These are phyloP conservation scores for Rhizopogon roseolus DNA, from an alignment of 768 basidiomycete genomes.

Conservation along the genomic window DNA sequence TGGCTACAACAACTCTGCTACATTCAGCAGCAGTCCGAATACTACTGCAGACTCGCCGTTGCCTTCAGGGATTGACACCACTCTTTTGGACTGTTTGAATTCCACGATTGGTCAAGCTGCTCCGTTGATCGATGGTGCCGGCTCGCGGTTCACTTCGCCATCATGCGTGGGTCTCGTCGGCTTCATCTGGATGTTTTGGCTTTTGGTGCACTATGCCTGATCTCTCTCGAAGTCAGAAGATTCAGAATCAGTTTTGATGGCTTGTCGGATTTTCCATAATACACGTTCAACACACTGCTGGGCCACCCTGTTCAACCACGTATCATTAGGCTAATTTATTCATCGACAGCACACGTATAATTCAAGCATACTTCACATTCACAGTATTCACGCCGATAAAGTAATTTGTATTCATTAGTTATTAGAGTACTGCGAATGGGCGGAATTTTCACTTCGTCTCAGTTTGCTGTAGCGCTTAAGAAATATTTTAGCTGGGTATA, in stretches of 20 bases:
- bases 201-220: background rate
- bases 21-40: slow-evolving; percentile 31
- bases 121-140: slow-evolving; percentile 45
- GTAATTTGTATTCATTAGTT: background rate
- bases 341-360: too few relatives aligned
- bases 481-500: too few relatives aligned
- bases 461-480: too few relatives aligned
- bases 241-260: background rate
- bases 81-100: slow-evolving; percentile 55
- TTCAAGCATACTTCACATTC: background rate
- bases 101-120: slow-evolving; percentile 53
- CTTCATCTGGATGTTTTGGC: slow-evolving; percentile 14
- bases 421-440: background rate
- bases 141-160: slow-evolving; percentile 3
- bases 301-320: background rate
- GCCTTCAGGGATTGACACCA: slow-evolving; percentile 45
- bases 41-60: slow-evolving; percentile 43
- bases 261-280: background rate
- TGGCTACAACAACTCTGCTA: slow-evolving; percentile 62
- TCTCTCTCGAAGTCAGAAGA: background rate
- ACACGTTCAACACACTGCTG: background rate
- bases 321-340: background rate
- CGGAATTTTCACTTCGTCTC: background rate
- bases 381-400: too few relatives aligned
- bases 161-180: slow-evolving; percentile 8